phyloP scores from a whole-genome alignment of 495 filamentous ascomycete genomes.

The Penicillium roqueforti region DNA sequence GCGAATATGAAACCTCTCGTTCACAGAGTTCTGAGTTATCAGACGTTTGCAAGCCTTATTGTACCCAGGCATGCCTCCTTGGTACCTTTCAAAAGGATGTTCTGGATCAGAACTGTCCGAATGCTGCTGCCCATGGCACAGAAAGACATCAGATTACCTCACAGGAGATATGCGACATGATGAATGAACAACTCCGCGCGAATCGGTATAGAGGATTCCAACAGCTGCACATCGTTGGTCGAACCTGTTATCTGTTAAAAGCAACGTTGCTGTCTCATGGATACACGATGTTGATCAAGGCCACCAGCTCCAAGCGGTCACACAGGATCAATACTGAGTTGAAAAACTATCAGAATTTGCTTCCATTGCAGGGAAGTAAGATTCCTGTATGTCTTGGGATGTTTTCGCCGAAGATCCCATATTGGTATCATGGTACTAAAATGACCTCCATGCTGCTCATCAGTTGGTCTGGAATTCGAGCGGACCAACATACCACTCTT shows the following conservation, averaged over 20 bases:
- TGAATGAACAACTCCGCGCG: constrained; percentile 23
- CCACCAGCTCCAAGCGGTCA: constrained; percentile 7
- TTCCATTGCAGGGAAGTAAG: constrained; percentile 8
- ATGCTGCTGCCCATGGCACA: constrained; percentile 18
- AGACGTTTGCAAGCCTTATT: constrained; percentile 17
- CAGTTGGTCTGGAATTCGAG: constrained; percentile 7
- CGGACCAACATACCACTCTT: constrained; percentile 5
- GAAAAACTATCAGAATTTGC: not conserved
- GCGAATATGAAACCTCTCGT: not conserved
- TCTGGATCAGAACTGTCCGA: constrained; percentile 27
- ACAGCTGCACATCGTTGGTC: constrained; percentile 24
- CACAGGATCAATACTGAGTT: not conserved
- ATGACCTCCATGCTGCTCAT: not conserved
- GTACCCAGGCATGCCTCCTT: constrained; percentile 26
- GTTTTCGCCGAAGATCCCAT: constrained; percentile 13
- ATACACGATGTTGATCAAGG: constrained; percentile 30
- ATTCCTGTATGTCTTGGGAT: constrained; percentile 17
- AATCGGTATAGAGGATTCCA: constrained; percentile 24
- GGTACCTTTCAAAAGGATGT: constrained; percentile 21
- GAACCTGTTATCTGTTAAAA: constrained; percentile 29
- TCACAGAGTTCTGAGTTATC: constrained; percentile 16
- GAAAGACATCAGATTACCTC: constrained; percentile 15
- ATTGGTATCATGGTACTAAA: constrained; percentile 18
- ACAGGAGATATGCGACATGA: constrained; percentile 21
- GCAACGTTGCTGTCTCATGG: constrained; percentile 25